A percentile compares a stretch with the other conserved stretches of the same genome.
phyloP scores from a whole-genome alignment of 129 eudicot species.

The Cynara cardunculus region DNA sequence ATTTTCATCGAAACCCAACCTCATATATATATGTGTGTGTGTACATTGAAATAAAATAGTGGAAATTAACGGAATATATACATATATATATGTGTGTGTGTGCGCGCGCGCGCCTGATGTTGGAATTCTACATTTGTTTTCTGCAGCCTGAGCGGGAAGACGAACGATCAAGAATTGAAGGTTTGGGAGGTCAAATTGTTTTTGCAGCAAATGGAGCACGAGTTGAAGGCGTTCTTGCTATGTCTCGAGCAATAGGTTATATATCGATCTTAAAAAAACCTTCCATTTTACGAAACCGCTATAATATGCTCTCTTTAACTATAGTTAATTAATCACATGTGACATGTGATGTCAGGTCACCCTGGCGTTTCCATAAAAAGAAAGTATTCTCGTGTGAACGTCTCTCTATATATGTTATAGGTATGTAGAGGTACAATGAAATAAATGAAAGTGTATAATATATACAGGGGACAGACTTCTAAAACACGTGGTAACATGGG shows the following conservation, averaged over 20 bases:
- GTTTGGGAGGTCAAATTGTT: conserved; percentile 40
- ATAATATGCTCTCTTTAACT: no score
- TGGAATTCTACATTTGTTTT: background rate
- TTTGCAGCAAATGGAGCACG: conserved; percentile 32
- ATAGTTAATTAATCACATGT: no score
- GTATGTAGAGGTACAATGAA: background rate
- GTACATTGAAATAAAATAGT: no score
- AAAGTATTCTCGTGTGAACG: no score
- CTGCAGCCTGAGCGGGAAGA: conserved; percentile 54
- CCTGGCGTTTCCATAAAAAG: no score
- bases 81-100: no score
- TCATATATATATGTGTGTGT: no score
- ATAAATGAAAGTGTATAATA: background rate
- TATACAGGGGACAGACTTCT: conserved; percentile 41
- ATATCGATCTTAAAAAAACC: background rate
- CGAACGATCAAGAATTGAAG: conserved; percentile 45
- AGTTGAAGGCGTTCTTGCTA: conserved; percentile 60
- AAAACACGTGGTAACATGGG: conserved; percentile 39
- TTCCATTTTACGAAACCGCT: no score
- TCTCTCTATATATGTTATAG: background rate
- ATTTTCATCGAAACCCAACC: no score
- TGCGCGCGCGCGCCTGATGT: background rate
- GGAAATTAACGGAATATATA: no score
- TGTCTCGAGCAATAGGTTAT: conserved; percentile 65
- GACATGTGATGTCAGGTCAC: no score